Evolutionary conservation across 2,329 filamentous ascomycete genomes (phyloP).

Genomic region (Arachnopeziza araneosa): DNA sequence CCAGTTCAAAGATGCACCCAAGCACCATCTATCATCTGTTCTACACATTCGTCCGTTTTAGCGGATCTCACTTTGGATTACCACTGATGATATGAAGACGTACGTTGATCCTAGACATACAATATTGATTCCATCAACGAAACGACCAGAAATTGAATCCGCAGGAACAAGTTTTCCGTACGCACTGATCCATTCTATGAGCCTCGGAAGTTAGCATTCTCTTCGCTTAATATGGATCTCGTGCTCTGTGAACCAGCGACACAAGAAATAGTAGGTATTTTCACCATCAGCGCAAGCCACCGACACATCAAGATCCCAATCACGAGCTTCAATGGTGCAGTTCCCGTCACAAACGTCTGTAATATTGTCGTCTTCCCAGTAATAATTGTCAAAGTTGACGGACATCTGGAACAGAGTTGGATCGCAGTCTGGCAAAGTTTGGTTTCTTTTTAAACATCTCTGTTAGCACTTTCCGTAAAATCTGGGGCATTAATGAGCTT

Average conservation of each 20-base stretch:
- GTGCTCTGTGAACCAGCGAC: not conserved
- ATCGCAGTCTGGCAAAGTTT: constrained; percentile 4
- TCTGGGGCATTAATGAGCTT: not conserved
- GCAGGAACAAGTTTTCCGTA: constrained; percentile 13
- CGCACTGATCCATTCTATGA: constrained; percentile 5
- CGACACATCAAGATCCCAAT: constrained; percentile 11
- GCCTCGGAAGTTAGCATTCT: not conserved
- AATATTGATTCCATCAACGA: constrained; percentile 1
- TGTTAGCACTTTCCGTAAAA: not conserved
- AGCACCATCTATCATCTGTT: constrained; percentile 7
- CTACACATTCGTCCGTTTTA: not conserved
- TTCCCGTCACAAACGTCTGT: constrained; percentile 12
- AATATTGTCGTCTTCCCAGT: constrained; percentile 14
- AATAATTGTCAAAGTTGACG: constrained; percentile 12
- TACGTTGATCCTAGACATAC: constrained; percentile 7
- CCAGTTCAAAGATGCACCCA: constrained; percentile 3
- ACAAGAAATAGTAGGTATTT: not conserved
- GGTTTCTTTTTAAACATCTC: not conserved
- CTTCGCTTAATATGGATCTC: not conserved
- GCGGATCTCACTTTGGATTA: not conserved
- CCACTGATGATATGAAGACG: not conserved
- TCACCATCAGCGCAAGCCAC: constrained; percentile 2
- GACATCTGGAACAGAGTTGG: constrained; percentile 3
- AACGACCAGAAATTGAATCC: constrained; percentile 1
- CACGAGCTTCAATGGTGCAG: not conserved